Evolutionary conservation across 768 basidiomycete species (phyloP), one percentile per base, ranked within the genome.

Genomic region (Obba rivulosa): DNA sequence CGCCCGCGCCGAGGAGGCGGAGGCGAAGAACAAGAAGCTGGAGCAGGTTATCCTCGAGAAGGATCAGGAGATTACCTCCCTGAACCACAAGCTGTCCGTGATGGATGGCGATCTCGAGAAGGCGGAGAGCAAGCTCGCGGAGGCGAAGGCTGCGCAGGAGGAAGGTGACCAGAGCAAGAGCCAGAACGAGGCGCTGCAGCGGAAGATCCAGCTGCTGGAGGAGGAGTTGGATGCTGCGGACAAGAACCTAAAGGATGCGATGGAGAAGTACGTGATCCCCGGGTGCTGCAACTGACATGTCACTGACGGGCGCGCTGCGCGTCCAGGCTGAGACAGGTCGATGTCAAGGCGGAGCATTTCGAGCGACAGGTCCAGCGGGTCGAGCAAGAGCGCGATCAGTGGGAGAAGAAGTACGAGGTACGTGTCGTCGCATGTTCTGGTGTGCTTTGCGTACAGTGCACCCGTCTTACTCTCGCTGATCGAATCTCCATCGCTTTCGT

Each of bases 261-360:
- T 88, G 24, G 96, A 97, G 70, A 95, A 92, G 95, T 96, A 63
- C 61, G 90, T 80, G n/a, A 21, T 37, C 34, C 8, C n/a, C 16
- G 10, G 18, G 25, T 11, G 11, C 21, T 17, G n/a, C 39, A 17
- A 45, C 46, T 48, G 21, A 42, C 34, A 23, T 18, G 16, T 42
- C 22, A 18, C 38, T 21, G 48, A 40, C 45, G 42, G 51, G 48
- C 22, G 23, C 11, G 48, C 57, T 20, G 34, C n/a, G n/a, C 43
- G 34, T 44, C 37, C 58, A 98, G 95, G 68, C 77, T 99, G 59
- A 78, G 95, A 53, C 91, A 95, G 63, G 92, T 95, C 49, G 96
- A 99, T 64, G 87, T 98, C 69, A 99, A 97, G 74, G 95, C 95
- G 9, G 96, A 99, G 68, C 92, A 98, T 72, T 96, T 91, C 64